A percentile compares a stretch with the other conserved stretches of the same genome.
Evolutionary conservation across 2,329 filamentous ascomycete species (phyloP).

Genomic region (Endothia cerciana): DNA sequence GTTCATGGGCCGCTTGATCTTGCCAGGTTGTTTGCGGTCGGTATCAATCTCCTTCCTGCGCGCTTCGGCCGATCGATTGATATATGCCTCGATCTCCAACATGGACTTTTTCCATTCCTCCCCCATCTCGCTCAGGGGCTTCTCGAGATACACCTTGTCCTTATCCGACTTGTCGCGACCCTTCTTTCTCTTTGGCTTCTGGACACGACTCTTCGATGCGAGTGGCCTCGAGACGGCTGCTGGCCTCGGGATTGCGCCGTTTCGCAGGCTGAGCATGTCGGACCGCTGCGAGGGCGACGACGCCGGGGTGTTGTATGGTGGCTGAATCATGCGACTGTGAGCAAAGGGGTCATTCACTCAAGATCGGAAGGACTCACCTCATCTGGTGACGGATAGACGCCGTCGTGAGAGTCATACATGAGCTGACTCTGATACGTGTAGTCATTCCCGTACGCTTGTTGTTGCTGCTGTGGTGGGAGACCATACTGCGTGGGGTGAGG

Average conservation of each 20-base stretch:
- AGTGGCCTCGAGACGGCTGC: conserved; percentile 30
- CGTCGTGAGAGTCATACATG: conserved; percentile 30
- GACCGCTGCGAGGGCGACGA: conserved; percentile 50
- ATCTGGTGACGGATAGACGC: conserved; percentile 31
- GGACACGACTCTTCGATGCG: conserved; percentile 34
- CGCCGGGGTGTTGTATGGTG: conserved; percentile 55
- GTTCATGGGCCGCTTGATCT: conserved; percentile 93
- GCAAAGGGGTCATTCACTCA: not conserved
- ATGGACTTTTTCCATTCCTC: conserved; percentile 61
- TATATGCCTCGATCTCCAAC: conserved; percentile 79
- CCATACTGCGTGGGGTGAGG: conserved; percentile 35
- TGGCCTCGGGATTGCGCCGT: conserved; percentile 34
- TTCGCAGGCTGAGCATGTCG: conserved; percentile 45
- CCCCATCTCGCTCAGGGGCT: conserved; percentile 73
- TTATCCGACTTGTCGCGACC: conserved; percentile 49
- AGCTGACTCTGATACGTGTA: conserved; percentile 19
- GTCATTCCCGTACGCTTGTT: conserved; percentile 20
- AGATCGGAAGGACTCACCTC: conserved; percentile 2
- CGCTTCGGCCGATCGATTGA: conserved; percentile 69
- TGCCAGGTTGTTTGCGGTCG: conserved; percentile 66
- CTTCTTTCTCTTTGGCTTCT: conserved; percentile 47
- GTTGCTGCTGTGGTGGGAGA: conserved; percentile 35
- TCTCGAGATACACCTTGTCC: conserved; percentile 49
- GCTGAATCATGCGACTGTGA: conserved; percentile 30
- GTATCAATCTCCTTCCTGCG: conserved; percentile 70